Evolutionary conservation across 768 basidiomycete species (phyloP).

Genomic region (Panaeolus papilionaceus): DNA sequence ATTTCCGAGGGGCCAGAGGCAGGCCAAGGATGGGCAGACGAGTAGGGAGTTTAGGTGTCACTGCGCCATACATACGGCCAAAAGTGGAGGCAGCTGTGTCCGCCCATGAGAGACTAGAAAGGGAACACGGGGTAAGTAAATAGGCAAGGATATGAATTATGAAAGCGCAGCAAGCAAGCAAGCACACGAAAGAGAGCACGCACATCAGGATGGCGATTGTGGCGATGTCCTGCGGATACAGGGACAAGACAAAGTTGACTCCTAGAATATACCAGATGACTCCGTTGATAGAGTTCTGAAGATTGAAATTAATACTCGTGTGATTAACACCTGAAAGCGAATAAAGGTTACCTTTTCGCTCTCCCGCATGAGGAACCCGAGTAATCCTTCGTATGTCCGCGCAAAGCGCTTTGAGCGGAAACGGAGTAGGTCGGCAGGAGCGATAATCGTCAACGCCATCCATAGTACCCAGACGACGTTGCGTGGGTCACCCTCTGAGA

Average conservation of each 20-base stretch:
- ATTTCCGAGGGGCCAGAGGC: slow-evolving; percentile 83
- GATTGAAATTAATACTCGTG: slow-evolving; percentile 9
- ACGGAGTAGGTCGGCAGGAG: slow-evolving; percentile 78
- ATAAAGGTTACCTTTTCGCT: slow-evolving; percentile 69
- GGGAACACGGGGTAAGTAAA: slow-evolving; percentile 12
- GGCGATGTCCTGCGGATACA: slow-evolving; percentile 87
- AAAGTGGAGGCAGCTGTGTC: slow-evolving; percentile 94
- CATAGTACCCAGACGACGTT: slow-evolving; percentile 68
- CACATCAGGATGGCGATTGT: slow-evolving; percentile 91
- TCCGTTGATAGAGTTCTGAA: slow-evolving; percentile 76
- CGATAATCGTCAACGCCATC: slow-evolving; percentile 68
- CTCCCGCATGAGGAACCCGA: slow-evolving; percentile 92
- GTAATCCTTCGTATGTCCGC: slow-evolving; percentile 66
- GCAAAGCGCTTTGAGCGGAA: slow-evolving; percentile 71
- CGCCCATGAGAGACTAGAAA: slow-evolving; percentile 87
- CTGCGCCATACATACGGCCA: slow-evolving; percentile 82
- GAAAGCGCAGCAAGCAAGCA: slow-evolving; percentile 3
- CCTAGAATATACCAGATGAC: slow-evolving; percentile 93
- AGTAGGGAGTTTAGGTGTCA: slow-evolving; percentile 59
- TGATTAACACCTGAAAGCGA: not conserved
- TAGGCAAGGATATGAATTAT: slow-evolving; percentile 12
- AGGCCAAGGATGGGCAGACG: slow-evolving; percentile 53
- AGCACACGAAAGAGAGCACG: slow-evolving; percentile 34
- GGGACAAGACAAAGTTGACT: slow-evolving; percentile 73
- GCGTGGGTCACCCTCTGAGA: slow-evolving; percentile 64